Evolutionary conservation across 768 basidiomycete genomes (phyloP).

Genomic region (Tulasnella sp.): DNA sequence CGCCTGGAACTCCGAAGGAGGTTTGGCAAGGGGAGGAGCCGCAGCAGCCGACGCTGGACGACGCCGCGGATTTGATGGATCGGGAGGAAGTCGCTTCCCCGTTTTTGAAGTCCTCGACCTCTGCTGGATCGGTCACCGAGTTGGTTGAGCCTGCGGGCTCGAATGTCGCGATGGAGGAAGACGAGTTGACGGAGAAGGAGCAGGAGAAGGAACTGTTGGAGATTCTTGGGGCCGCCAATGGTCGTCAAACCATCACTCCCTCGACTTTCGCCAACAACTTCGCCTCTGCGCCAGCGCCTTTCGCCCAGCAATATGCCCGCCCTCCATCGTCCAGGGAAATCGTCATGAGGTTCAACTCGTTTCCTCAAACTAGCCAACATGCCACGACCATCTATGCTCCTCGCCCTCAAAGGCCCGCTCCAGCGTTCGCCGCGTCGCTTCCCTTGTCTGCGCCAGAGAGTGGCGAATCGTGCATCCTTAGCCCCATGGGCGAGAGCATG

Average conservation of each 20-base stretch:
- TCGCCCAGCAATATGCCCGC: neutral
- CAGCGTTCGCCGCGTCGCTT: neutral
- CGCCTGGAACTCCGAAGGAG: neutral
- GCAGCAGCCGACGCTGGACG: neutral
- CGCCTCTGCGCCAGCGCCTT: neutral
- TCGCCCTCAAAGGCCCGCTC: neutral
- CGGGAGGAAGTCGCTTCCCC: neutral
- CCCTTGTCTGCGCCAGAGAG: neutral
- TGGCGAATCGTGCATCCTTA: neutral
- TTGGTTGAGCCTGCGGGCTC: neutral
- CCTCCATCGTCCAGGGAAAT: neutral
- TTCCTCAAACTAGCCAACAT: neutral
- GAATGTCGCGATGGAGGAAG: no score
- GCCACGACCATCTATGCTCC: neutral
- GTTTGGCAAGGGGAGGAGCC: neutral
- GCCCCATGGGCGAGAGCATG: slow-evolving; percentile 13
- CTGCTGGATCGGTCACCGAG: neutral
- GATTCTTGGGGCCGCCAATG: neutral
- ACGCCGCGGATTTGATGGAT: neutral
- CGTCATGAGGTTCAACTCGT: slow-evolving; percentile 7
- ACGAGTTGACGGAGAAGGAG: slow-evolving; percentile 19
- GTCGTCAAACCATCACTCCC: neutral
- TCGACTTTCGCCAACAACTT: neutral
- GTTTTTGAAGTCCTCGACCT: neutral
- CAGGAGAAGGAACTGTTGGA: slow-evolving; percentile 11